phyloP scores from a whole-genome alignment of 805 yeast genomes.

The Wickerhamiella spandovensis region DNA sequence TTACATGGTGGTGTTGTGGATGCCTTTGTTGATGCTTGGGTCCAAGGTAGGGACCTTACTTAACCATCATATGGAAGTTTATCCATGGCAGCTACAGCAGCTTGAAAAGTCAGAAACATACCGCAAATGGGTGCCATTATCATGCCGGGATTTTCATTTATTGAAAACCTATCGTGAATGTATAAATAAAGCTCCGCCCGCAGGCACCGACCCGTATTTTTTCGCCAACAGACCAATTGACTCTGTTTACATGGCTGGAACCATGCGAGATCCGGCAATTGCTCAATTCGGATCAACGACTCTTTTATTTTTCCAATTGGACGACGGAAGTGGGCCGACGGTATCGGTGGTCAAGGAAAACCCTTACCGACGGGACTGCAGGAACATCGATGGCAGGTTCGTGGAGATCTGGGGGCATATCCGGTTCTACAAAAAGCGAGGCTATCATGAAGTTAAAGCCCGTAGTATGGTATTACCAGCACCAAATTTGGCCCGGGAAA shows the following conservation, averaged over 20 bases:
- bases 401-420: not conserved
- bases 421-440: not conserved
- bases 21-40: no score
- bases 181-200: not conserved
- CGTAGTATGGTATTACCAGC: not conserved
- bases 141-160: not conserved
- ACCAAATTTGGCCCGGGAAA: not conserved
- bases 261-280: not conserved
- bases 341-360: not conserved
- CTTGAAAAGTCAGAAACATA: not conserved
- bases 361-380: not conserved
- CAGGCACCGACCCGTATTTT: not conserved
- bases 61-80: not conserved
- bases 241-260: not conserved
- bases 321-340: conserved; percentile 1
- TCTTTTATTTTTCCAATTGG: not conserved
- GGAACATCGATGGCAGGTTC: not conserved
- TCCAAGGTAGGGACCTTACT: not conserved
- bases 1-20: no score
- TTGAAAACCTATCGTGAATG: not conserved
- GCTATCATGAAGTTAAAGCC: not conserved
- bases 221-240: not conserved
- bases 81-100: not conserved
- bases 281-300: not conserved
- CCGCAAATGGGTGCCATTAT: not conserved